Percentiles rank a stretch among this genome's conserved stretches.
Evolutionary conservation across 495 filamentous ascomycete genomes (phyloP).

Genomic region (Penicillium odoratum): DNA sequence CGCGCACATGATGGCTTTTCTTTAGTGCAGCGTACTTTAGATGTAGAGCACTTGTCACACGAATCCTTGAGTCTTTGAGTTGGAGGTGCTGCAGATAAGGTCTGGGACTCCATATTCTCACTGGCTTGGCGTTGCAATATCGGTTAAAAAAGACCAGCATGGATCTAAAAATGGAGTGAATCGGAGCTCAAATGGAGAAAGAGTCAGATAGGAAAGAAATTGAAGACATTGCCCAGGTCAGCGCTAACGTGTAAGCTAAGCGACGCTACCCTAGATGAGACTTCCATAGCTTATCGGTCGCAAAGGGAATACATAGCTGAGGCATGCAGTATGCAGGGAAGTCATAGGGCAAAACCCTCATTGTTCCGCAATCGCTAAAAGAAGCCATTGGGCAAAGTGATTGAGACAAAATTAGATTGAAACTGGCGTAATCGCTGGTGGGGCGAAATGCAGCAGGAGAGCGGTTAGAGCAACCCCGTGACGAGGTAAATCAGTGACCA

Average conservation of each 20-base stretch:
- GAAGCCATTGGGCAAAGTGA: not conserved
- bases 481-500: not conserved
- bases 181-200: no score
- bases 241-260: not conserved
- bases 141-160: no score
- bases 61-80: conserved; percentile 33
- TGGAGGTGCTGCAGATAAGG: not conserved
- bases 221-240: not conserved
- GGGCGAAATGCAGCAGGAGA: not conserved
- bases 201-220: not conserved
- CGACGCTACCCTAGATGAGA: not conserved
- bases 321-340: no score
- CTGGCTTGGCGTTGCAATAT: not conserved
- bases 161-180: no score
- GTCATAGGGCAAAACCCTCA: no score
- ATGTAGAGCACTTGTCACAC: conserved; percentile 39
- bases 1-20: conserved; percentile 37
- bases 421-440: not conserved
- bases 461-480: no score
- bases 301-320: not conserved
- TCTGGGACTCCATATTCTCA: not conserved
- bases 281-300: not conserved
- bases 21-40: conserved; percentile 43
- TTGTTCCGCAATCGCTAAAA: not conserved
- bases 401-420: not conserved